Base-by-base conservation (phyloP, 2,329 filamentous ascomycete species). In the Fusarium agapanthi region DNA sequence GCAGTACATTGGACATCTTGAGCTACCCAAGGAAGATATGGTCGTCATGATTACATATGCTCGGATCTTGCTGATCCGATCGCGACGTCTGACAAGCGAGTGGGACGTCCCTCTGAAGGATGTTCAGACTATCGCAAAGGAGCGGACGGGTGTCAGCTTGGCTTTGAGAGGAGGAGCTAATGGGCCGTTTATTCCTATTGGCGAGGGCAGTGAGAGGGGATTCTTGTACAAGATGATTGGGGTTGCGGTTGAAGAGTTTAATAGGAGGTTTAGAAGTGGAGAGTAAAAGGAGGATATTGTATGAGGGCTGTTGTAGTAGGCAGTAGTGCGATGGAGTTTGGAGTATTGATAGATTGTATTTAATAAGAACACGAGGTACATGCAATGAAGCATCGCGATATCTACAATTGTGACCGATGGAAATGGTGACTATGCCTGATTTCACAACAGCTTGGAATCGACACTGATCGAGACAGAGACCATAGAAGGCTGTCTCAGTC, bases 31-130 rank as follows among this genome's bases (percentile, higher is more conserved):
- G 68, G 94, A 96, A 80, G 95, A 97, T 80, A 93, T 95, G 86
- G 91, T 95, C 63, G 92, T 95, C 53, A 94, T 98, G 89, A 88
- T 99, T 68, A 98, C 93, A 15, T 96, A 93, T 80, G 88, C 89
- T 72, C 90, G 94, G 8, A 97, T 99, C 80, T 90, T 99, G 87
- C 89, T 98, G 62, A 93, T 99, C 70, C 90, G 95, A 75, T 94
- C 93, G 57, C 93, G 95, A 84, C 92, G 92, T 79, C 86, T 99
- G 77, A 91, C 90, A 59, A 95, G 91, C 24, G 95, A 98, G 83
- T 99, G 96, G 96, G 96, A 99, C 78, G 94, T 98, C 16, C 93
- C 94, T 32, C 87, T 99, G 73, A 98, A 96, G 79, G 96, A 99
- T 80, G 90, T 99, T 26, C 95, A 98, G 86, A 98, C 95, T 0